These are phyloP conservation scores for Leccinum pachyderme DNA, from an alignment of 1,284 basidiomycete genomes.

Conservation along the genomic window DNA sequence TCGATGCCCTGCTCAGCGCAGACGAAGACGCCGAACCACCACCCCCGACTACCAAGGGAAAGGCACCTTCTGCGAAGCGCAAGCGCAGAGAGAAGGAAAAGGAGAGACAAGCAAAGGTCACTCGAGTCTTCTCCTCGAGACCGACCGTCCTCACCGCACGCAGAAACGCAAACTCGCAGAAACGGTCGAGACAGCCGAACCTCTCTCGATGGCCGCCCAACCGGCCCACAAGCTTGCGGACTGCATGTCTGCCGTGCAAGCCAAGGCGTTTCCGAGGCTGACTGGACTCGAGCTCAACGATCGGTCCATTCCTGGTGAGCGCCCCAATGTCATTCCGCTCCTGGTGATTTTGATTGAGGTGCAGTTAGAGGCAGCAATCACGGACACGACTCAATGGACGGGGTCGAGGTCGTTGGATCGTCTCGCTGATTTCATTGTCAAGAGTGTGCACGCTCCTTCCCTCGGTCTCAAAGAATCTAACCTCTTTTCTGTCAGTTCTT, in stretches of 20 bases:
- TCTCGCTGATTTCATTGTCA: conserved; percentile 68
- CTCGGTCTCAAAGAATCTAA: neutral
- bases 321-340: conserved; percentile 1
- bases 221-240: conserved; percentile 53
- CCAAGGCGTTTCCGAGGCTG: conserved; percentile 60
- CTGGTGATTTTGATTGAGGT: conserved; percentile 44
- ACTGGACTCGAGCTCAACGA: conserved; percentile 73
- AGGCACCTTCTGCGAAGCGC: conserved; percentile 49
- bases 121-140: conserved; percentile 16
- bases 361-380: conserved; percentile 65
- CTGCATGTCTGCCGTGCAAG: conserved; percentile 62
- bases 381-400: conserved; percentile 71
- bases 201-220: conserved; percentile 54
- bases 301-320: conserved; percentile 66
- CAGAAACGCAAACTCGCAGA: conserved; percentile 67
- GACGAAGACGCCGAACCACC: conserved; percentile 39
- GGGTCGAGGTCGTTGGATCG: conserved; percentile 66
- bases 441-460: conserved; percentile 43
- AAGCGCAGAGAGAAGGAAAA: conserved; percentile 73
- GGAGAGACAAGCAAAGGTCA: conserved; percentile 61
- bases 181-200: conserved; percentile 38
- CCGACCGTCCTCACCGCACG: conserved; percentile 9
- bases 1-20: conserved; percentile 42
- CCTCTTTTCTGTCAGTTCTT: conserved; percentile 44
- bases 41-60: conserved; percentile 22